phyloP scores from a whole-genome alignment of 2,329 filamentous ascomycete species.

The Xylaria sp. region DNA sequence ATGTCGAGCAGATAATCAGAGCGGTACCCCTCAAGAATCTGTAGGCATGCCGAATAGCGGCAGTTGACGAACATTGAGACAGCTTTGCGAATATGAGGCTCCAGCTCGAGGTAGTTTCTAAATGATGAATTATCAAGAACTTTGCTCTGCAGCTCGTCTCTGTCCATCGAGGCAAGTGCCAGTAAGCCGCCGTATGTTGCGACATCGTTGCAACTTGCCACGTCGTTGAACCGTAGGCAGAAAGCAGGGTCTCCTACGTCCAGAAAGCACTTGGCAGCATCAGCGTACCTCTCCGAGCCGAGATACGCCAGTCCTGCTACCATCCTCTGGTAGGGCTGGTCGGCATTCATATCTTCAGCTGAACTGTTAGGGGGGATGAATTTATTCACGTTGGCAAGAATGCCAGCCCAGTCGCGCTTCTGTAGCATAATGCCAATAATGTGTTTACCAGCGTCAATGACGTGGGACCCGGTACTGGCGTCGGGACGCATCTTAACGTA shows the following conservation, averaged over 20 bases:
- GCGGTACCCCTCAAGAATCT: slow-evolving; percentile 82
- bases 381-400: slow-evolving; percentile 71
- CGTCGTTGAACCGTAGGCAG: slow-evolving; percentile 70
- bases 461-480: slow-evolving; percentile 83
- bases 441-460: slow-evolving; percentile 83
- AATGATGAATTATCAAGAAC: slow-evolving; percentile 87
- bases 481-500: slow-evolving; percentile 91
- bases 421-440: slow-evolving; percentile 81
- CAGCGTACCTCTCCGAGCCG: slow-evolving; percentile 59
- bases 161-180: slow-evolving; percentile 88
- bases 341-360: slow-evolving; percentile 59
- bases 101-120: slow-evolving; percentile 87
- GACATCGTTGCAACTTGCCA: slow-evolving; percentile 86
- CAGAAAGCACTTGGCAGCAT: slow-evolving; percentile 80
- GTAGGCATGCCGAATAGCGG: slow-evolving; percentile 86
- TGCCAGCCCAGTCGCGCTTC: slow-evolving; percentile 79
- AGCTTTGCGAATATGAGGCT: slow-evolving; percentile 92
- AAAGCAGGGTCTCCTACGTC: slow-evolving; percentile 64
- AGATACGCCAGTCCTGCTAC: slow-evolving; percentile 63
- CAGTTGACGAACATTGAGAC: slow-evolving; percentile 90
- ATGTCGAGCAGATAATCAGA: slow-evolving; percentile 91
- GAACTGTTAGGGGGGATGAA: slow-evolving; percentile 62
- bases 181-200: slow-evolving; percentile 92
- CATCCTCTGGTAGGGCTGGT: slow-evolving; percentile 64
- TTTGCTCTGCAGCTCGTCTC: slow-evolving; percentile 75